Evolutionary conservation across 805 yeast species (phyloP).

Genomic region (Kregervanrija fluxuum): DNA sequence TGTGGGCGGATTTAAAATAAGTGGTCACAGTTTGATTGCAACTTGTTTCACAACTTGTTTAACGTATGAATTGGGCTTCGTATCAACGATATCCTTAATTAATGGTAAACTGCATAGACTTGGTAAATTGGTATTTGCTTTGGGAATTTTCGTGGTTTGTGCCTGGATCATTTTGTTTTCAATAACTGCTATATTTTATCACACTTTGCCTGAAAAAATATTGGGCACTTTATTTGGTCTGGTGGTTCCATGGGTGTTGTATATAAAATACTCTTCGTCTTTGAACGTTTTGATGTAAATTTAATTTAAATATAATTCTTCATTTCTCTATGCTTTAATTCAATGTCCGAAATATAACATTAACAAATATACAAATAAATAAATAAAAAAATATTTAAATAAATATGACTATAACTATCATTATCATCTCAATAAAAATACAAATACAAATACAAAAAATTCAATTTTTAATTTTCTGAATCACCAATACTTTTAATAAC

Average conservation of each 20-base stretch:
- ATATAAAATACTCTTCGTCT: slow-evolving; percentile 10
- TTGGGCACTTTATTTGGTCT: slow-evolving; percentile 36
- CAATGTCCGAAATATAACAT: not conserved
- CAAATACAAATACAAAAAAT: slow-evolving; percentile 5
- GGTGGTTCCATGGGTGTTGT: slow-evolving; percentile 24
- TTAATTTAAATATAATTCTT: not conserved
- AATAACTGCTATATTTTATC: slow-evolving; percentile 43
- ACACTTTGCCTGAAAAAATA: slow-evolving; percentile 39
- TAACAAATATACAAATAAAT: not conserved
- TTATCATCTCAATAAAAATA: not conserved
- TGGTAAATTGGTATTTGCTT: too few relatives aligned
- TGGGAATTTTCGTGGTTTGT: not conserved
- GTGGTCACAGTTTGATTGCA: slow-evolving; percentile 36
- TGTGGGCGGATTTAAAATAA: slow-evolving; percentile 33
- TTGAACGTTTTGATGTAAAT: slow-evolving; percentile 7
- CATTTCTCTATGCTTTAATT: not conserved
- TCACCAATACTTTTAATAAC: slow-evolving; percentile 9
- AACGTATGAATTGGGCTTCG: slow-evolving; percentile 13
- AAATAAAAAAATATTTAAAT: too few relatives aligned
- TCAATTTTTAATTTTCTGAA: not conserved
- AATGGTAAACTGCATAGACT: too few relatives aligned
- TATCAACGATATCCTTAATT: too few relatives aligned
- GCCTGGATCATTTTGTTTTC: slow-evolving; percentile 35
- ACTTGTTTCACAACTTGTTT: slow-evolving; percentile 27
- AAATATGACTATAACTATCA: not conserved